Evolutionary conservation across 2,329 filamentous ascomycete species (phyloP), one percentile per base, ranked within the genome.

Genomic region (Endothia cerciana): DNA sequence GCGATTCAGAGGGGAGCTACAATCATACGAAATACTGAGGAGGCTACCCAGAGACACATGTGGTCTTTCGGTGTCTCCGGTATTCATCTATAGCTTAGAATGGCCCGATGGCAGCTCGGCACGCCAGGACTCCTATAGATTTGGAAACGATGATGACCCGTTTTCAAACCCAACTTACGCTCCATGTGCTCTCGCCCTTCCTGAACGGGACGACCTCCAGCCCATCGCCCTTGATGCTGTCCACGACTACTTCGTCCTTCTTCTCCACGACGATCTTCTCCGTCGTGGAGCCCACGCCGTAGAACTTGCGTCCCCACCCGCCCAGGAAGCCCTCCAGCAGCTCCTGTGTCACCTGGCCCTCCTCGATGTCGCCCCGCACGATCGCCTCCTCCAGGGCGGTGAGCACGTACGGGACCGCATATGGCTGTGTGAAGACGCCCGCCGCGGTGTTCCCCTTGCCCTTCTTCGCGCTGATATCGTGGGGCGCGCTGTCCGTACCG

Each of bases 341-440:
- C 69, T 86, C 84, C 68, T 83, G 79, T 5, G 85, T 86, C 10
- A 89, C 77, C n/a, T 85, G 81, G 0, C 74, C 77, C 64, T 83
- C 81, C 7, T 74, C 73, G 55, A 89, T 80, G 43, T 84, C 80
- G 1, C 83, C 84, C 13, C 82, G 79, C 68, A 80, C 79, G 4
- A 90, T 79, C 4, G 83, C 90, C 71, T 87, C 84, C 75, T 91
- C 85, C 49, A 93, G 78, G 0, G 81, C 84, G 70, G 84, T 80
- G 30, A 93, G 78, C 57, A 92, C 73, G 55, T 77, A 76, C 41
- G 74, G 71, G 1, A 88, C 82, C 0, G 87, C 88, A 73, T 88
- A 88, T 4, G 89, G 89, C 78, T 94, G 91, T 1, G 91, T 94
- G 75, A 93, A 94, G 53, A 94, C 91, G 4, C 91, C 91, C 0